Base-by-base conservation (phyloP, 176 grass and related monocot genomes). In the Stipa capillata region DNA sequence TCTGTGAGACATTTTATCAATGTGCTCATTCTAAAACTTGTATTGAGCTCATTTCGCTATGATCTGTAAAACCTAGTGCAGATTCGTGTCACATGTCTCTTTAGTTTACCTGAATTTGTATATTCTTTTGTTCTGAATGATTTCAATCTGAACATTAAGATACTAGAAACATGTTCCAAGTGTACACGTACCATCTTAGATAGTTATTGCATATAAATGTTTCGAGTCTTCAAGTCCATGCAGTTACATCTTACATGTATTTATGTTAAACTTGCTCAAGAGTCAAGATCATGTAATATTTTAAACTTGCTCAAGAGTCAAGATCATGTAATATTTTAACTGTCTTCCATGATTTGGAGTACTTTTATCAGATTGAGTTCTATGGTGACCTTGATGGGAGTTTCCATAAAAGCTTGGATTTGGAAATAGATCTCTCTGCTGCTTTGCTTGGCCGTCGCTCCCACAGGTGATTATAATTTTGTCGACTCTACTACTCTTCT, bases 301-400 rank as follows among this genome's bases (percentile, higher is more conserved):
- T n/a, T n/a, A n/a, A n/a, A n/a, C n/a, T n/a, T n/a, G n/a, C n/a
- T n/a, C n/a, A n/a, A n/a, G n/a, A n/a, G n/a, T n/a, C n/a, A n/a
- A n/a, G n/a, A n/a, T n/a, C n/a, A n/a, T n/a, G n/a, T n/a, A n/a
- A n/a, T n/a, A n/a, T n/a, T n/a, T 27, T 40, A 82, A 62, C n/a
- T n/a, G 43, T 43, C 23, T 53, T 15, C 21, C 33, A 31, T 71
- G 6, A 28, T 80, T 82, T 49, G 53, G 17, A 83, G 69, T 83
- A 23, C 31, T 53, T 15, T 43, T 78, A 39, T 37, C 64, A 94
- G 96, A 94, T 98, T 83, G 96, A 98, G 58, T 98, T 98, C 67
- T 98, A 98, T 8, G 96, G 96, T 24, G 96, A 98, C 50, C 89
- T 95, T 78, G 96, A 98, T 77, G 96, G 90, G 59, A 98, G 85